These are phyloP conservation scores for Talaromyces proteolyticus DNA, from an alignment of 495 filamentous ascomycete genomes.

Conservation along the genomic window DNA sequence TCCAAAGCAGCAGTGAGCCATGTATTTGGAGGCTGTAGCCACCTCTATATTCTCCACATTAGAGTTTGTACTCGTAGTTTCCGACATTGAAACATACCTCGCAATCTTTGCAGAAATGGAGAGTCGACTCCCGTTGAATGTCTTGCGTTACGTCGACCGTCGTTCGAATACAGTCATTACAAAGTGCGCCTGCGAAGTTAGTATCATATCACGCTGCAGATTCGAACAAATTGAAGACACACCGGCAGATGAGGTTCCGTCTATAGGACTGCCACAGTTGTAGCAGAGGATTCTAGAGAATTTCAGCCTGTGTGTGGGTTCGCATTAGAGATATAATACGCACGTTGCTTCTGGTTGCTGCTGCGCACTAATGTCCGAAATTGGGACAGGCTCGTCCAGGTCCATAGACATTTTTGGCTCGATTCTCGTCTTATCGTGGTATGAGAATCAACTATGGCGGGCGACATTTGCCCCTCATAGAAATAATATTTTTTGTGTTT, in stretches of 20 bases:
- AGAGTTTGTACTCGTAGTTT: not conserved
- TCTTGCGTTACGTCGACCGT: constrained; percentile 92
- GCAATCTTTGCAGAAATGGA: constrained; percentile 86
- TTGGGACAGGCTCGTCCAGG: constrained; percentile 56
- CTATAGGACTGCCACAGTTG: constrained; percentile 91
- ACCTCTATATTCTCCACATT: constrained; percentile 37
- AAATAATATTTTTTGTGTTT: constrained; percentile 7
- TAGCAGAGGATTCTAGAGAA: constrained; percentile 76
- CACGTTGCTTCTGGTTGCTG: constrained; percentile 53
- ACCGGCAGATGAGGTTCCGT: constrained; percentile 78
- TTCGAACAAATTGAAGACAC: not conserved
- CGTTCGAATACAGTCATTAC: constrained; percentile 87
- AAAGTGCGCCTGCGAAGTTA: constrained; percentile 62
- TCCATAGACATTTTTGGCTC: constrained; percentile 72
- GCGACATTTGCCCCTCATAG: not conserved
- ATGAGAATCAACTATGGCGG: not conserved
- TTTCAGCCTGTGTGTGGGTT: constrained; percentile 13
- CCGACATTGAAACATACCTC: constrained; percentile 32
- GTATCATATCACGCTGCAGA: not conserved
- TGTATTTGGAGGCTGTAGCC: constrained; percentile 78
- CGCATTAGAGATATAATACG: constrained; percentile 14
- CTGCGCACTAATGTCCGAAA: constrained; percentile 40
- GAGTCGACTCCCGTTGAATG: constrained; percentile 75
- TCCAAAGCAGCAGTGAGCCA: constrained; percentile 82
- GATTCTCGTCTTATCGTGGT: no score